These are phyloP conservation scores for Aspergillus cristatus DNA, from an alignment of 495 filamentous ascomycete species.

Conservation along the genomic window DNA sequence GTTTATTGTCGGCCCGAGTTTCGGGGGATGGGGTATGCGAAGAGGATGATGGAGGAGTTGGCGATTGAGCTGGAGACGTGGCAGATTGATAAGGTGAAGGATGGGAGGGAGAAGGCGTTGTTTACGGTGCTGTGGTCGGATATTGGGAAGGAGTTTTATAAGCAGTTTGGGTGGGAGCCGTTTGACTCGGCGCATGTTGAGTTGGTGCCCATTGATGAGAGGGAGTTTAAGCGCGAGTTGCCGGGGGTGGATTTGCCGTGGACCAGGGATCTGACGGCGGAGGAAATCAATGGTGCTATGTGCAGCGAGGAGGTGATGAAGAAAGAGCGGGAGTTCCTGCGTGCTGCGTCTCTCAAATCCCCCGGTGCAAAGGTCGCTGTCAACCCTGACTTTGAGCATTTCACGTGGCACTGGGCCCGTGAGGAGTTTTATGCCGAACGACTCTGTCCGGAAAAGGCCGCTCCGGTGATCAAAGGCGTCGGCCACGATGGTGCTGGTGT, in stretches of 20 bases:
- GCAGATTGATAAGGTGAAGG: slow-evolving; percentile 36
- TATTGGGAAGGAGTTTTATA: slow-evolving; percentile 91
- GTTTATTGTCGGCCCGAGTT: slow-evolving; percentile 72
- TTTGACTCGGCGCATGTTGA: slow-evolving; percentile 63
- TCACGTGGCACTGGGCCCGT: slow-evolving; percentile 78
- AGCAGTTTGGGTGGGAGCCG: slow-evolving; percentile 68
- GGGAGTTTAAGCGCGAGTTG: slow-evolving; percentile 9
- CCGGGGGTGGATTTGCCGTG: slow-evolving; percentile 5
- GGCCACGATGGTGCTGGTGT: slow-evolving; percentile 46
- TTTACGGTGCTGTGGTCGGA: slow-evolving; percentile 85
- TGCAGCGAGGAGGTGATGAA: slow-evolving; percentile 25
- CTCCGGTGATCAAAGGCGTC: slow-evolving; percentile 59
- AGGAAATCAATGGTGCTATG: slow-evolving; percentile 24
- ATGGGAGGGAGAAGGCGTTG: slow-evolving; percentile 26
- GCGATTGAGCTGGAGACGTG: slow-evolving; percentile 42
- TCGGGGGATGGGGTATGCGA: slow-evolving; percentile 70
- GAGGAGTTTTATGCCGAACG: slow-evolving; percentile 71
- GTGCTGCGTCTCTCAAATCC: slow-evolving; percentile 21
- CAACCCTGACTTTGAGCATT: slow-evolving; percentile 59
- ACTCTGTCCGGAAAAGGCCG: slow-evolving; percentile 24
- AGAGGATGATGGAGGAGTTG: slow-evolving; percentile 55
- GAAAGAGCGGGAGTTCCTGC: slow-evolving; percentile 26
- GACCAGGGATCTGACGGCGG: slow-evolving; percentile 17
- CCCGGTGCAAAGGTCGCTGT: slow-evolving; percentile 49
- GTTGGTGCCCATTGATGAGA: slow-evolving; percentile 39